Base-by-base conservation (phyloP, 2,329 filamentous ascomycete species). In the Pseudogymnoascus verrucosus region DNA sequence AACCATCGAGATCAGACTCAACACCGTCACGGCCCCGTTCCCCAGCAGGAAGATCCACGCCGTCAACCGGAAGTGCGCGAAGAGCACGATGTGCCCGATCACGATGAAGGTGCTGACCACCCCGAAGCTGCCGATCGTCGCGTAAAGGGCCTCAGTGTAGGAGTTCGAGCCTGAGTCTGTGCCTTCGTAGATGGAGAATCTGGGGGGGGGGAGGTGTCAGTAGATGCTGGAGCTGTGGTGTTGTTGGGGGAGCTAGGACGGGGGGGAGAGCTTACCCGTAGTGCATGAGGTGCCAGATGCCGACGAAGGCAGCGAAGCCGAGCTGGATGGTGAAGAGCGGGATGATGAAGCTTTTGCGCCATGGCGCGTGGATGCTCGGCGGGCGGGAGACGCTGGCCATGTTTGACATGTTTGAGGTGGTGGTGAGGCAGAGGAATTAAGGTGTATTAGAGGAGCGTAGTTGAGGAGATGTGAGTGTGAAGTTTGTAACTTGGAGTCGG, bases 291-390 rank as follows among this genome's bases (percentile, higher is more conserved):
- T 14, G 12, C 21, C 23, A 51, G 21, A 28, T 2, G 23, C 12
- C 7, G 7, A 5, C 1, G 12, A 8, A 5, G 5, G 42, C n/a
- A 23, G 8, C 2, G 12, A n/a, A 40, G 5, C 1, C 6, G 44
- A 51, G 44, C 2, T 51, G 23, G 12, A 51, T 8, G 44, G n/a
- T 5, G 44, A 51, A 51, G 21, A 51, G 44, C 2, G 44, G 23
- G 23, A 40, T 39, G 16, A 60, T 60, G 57, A 26, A 37, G 57
- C 37, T 60, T 60, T 60, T 36, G 57, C 57, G 57, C 37, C 31
- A 36, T 37, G 31, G 57, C 6, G 57, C 57, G 57, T 60, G 57
- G 2, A 36, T 12, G 44, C 44, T 51, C 11, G 44, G 44, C 5
- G 44, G 44, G 14, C 44, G 44, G 44, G 44, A 51, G 44, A 51